Evolutionary conservation across 140 eudicot species (phyloP).

Genomic region (Flaveria floridana): DNA sequence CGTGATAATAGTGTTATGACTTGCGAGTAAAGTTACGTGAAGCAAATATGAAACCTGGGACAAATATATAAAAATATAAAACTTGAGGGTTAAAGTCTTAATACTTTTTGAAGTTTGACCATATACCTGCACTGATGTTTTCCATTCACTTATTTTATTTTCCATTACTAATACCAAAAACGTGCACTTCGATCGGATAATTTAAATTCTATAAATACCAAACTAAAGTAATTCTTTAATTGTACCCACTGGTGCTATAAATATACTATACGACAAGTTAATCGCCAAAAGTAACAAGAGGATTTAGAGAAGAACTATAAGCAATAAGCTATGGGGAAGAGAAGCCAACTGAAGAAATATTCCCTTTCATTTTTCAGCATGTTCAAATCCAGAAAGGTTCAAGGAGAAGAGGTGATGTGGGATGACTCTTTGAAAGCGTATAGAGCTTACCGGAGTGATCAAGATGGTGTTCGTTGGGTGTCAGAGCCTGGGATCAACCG

Average conservation of each 20-base stretch:
- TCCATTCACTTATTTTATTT: slow-evolving; percentile 1
- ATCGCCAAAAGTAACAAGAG: not conserved
- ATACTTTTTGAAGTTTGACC: not conserved
- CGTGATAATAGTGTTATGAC: no score
- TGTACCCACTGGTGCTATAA: slow-evolving; percentile 5
- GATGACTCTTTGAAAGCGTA: slow-evolving; percentile 28
- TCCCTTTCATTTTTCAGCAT: slow-evolving; percentile 19
- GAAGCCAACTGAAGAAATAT: slow-evolving; percentile 24
- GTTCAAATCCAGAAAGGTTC: slow-evolving; percentile 29
- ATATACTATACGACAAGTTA: slow-evolving; percentile 6
- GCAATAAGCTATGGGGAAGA: slow-evolving; percentile 20
- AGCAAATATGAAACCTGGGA: not conserved
- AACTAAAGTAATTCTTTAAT: not conserved
- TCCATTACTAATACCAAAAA: not conserved
- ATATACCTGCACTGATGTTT: not conserved
- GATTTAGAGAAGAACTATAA: not conserved
- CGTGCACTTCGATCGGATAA: not conserved
- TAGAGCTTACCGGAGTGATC: slow-evolving; percentile 34
- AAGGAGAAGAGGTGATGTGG: slow-evolving; percentile 27
- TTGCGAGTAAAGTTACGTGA: not conserved
- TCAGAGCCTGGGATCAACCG: slow-evolving; percentile 39
- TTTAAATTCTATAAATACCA: not conserved
- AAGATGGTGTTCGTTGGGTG: slow-evolving; percentile 40
- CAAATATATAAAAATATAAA: no score
- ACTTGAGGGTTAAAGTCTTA: not conserved